Base-by-base conservation (phyloP, 352 stramenopile species). In the Globisporangium nagaii region DNA sequence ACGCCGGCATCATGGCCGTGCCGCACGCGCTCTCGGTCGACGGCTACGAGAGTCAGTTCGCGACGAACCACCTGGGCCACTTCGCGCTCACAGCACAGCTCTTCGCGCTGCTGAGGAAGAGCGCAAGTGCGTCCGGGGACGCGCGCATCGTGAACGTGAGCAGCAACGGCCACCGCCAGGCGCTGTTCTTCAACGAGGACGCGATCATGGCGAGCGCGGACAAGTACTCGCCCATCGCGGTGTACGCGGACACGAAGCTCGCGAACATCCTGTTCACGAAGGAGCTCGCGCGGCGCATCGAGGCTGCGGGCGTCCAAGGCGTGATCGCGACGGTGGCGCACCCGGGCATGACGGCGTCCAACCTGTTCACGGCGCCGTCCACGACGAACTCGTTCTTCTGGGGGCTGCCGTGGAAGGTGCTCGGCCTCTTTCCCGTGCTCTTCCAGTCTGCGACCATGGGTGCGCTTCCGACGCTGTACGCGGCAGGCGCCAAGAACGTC, bases 41-140 rank as follows among this genome's bases (percentile, higher is more conserved):
- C 36, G 75, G 72, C 4, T 45, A 75, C 22, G 79, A 90, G 52
- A 54, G 53, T 13, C 79, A 90, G 24, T 90, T 93, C 53, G 79
- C 65, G 0, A 76, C 70, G 32, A 93, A 93, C 60, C 69, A 90
- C 56, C 27, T 93, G 31, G 77, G 75, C 8, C 75, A 88, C 53
- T 89, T 93, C 57, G 61, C 66, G 25, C 53, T 92, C 12, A 89
- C 79, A 20, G 62, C 56, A 11, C 56, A 75, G 45, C 44, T 88
- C 20, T 53, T 92, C 17, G 62, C 69, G 5, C 37, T 83, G 17
- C 58, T 81, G 8, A 58, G 62, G 32, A 19, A 25, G 25, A 66
- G 63, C 10, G 25, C 35, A n/a, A n/a, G n/a, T n/a, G n/a, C n/a
- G n/a, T n/a, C n/a, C n/a, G n/a, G n/a, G 17, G 57, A 71, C 13